A percentile compares a stretch with the other conserved stretches of the same genome.
These are phyloP conservation scores for Echites panduratus DNA, from an alignment of 257 asterid species.

Conservation along the genomic window DNA sequence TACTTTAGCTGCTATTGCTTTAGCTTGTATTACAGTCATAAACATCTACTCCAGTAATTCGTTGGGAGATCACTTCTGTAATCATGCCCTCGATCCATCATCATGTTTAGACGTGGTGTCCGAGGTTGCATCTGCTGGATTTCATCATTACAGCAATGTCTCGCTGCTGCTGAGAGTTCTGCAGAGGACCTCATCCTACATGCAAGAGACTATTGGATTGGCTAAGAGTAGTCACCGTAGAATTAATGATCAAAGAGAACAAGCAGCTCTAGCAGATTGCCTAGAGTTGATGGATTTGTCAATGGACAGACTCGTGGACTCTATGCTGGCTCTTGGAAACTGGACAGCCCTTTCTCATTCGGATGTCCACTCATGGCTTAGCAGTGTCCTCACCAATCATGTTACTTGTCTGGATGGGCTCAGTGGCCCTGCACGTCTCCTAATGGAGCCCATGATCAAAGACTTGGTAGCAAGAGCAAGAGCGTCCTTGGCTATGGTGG, in stretches of 20 bases:
- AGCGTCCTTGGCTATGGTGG: slow-evolving; percentile 24
- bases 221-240: slow-evolving; percentile 2
- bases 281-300: slow-evolving; percentile 29
- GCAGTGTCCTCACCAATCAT: slow-evolving; percentile 26
- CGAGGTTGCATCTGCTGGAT: slow-evolving; percentile 12
- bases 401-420: slow-evolving; percentile 26
- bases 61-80: neutral
- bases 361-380: slow-evolving; percentile 26
- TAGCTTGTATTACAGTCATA: neutral
- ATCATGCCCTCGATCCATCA: slow-evolving; percentile 18
- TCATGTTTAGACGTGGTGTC: slow-evolving; percentile 14
- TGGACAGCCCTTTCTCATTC: slow-evolving; percentile 9
- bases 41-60: slow-evolving; percentile 1
- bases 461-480: slow-evolving; percentile 20
- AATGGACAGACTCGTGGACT: slow-evolving; percentile 22
- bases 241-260: slow-evolving; percentile 11
- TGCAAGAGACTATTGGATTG: slow-evolving; percentile 14
- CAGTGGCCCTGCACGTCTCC: slow-evolving; percentile 2
- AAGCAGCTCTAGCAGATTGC: slow-evolving; percentile 25
- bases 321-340: slow-evolving; percentile 18
- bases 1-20: slow-evolving; percentile 9
- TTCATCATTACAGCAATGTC: neutral
- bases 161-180: slow-evolving; percentile 8
- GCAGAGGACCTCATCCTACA: slow-evolving; percentile 1
- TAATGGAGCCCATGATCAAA: slow-evolving; percentile 18